Evolutionary conservation across 2,329 filamentous ascomycete species (phyloP), one percentile per base, ranked within the genome.

Genomic region (Penicillium olsonii): DNA sequence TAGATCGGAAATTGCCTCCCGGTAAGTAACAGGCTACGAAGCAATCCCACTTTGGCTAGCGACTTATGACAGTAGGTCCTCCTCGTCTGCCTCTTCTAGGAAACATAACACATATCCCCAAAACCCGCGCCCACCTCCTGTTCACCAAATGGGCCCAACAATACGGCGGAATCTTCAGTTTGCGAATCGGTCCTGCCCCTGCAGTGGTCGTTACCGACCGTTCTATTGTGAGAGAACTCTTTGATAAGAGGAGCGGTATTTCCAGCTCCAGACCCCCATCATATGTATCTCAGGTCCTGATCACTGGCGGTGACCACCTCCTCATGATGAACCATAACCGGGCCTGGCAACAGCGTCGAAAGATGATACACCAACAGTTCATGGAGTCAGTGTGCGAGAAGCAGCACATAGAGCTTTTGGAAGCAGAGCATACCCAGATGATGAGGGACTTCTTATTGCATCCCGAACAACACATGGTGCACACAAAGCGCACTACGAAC

Each of bases 381-480:
- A 78, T 69, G 58, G 77, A 79, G 56, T 66, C 62, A 11, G 68
- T 72, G 51, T 66, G 73, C 14, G 74, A 78, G 29, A 73, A 71
- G 39, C 49, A 73, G 7, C 72, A 81, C 52, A 46, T 74, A 3
- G 51, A 62, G 0, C 43, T 80, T 0, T 66, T 73, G 34, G 66
- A 81, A 47, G 78, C 78, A 0, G 79, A 82, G 57, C 72, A 71
- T 0, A 63, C 64, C 2, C 77, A 80, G 59, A 72, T 80, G 67
- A 49, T 79, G 4, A 57, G 64, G 9, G 78, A 81, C 53, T 75
- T 75, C 52, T 49, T 75, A 14, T 38, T 65, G 0, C 48, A 62
- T 0, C 76, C 77, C 0, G 65, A 71, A 20, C 50, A 75, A n/a
- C 68, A 73, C 38, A 78, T 79, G 75, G 47, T 67, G 24, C 76